Evolutionary conservation across 768 basidiomycete species (phyloP).

Genomic region (Auriscalpium orientale): DNA sequence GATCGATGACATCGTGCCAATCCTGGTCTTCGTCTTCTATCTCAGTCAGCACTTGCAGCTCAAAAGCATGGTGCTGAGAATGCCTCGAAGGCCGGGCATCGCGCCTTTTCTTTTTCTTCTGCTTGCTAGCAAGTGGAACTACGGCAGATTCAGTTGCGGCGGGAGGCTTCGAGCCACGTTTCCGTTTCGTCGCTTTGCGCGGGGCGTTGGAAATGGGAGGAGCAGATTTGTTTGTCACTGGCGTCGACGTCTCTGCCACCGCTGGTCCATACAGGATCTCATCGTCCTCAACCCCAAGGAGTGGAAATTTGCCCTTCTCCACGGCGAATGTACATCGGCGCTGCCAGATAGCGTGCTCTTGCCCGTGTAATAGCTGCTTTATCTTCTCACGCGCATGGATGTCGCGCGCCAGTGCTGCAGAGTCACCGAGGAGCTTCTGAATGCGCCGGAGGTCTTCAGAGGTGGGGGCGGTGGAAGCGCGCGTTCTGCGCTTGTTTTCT

Average conservation of each 20-base stretch:
- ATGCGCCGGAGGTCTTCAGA: conserved; percentile 85
- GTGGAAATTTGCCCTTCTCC: conserved; percentile 68
- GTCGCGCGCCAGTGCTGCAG: conserved; percentile 63
- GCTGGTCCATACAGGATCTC: conserved; percentile 70
- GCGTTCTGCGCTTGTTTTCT: conserved; percentile 90
- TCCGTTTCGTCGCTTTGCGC: no score
- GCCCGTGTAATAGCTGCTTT: conserved; percentile 57
- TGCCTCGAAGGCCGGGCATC: conserved; percentile 35
- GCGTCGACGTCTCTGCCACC: conserved; percentile 50
- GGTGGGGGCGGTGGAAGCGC: conserved; percentile 81
- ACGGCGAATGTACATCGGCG: conserved; percentile 67
- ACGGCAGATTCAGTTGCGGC: no score
- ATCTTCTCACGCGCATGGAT: conserved; percentile 65
- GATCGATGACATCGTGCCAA: neutral
- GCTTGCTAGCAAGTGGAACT: conserved; percentile 36
- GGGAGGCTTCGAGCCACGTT: no score
- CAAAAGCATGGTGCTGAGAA: conserved; percentile 3
- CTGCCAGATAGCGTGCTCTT: conserved; percentile 68
- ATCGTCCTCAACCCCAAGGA: conserved; percentile 52
- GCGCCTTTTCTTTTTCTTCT: conserved; percentile 39
- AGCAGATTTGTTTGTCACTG: conserved; percentile 7
- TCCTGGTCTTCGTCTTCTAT: no score
- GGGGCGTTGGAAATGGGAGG: no score
- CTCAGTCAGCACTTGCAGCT: no score
- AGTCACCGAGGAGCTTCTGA: conserved; percentile 63